phyloP scores from a whole-genome alignment of 352 stramenopile genomes.

The Ophiocytium majus region DNA sequence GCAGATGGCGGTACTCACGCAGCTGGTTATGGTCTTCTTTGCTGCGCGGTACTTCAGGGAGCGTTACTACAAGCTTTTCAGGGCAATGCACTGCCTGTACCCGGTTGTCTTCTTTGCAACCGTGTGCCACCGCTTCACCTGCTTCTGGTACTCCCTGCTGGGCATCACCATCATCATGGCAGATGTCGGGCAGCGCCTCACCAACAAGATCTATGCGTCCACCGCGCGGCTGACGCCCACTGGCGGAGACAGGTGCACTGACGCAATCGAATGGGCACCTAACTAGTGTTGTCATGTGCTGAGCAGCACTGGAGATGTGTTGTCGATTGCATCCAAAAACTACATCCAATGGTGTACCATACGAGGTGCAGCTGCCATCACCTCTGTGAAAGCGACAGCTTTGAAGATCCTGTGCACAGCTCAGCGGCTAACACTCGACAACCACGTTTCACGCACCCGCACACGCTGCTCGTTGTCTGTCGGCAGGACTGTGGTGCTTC shows the following conservation, averaged over 20 bases:
- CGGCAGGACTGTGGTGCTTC: neutral
- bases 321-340: too few relatives aligned
- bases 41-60: neutral
- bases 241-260: too few relatives aligned
- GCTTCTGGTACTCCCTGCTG: neutral
- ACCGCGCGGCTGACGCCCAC: neutral
- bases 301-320: too few relatives aligned
- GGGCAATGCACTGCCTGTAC: neutral
- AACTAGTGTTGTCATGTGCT: too few relatives aligned
- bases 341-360: too few relatives aligned
- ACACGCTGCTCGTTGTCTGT: neutral
- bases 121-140: neutral
- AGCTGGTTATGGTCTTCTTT: slow-evolving; percentile 3
- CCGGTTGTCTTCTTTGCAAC: neutral
- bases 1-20: slow-evolving; percentile 1
- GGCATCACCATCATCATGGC: slow-evolving; percentile 4
- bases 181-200: neutral
- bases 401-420: too few relatives aligned
- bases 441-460: too few relatives aligned
- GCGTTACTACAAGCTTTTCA: neutral
- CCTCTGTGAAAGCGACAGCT: too few relatives aligned
- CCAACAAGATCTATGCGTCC: neutral
- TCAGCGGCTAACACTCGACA: too few relatives aligned
- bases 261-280: too few relatives aligned
- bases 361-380: too few relatives aligned